These are phyloP conservation scores for Setaria viridis DNA, from an alignment of 202 grass and related monocot species.

Conservation along the genomic window DNA sequence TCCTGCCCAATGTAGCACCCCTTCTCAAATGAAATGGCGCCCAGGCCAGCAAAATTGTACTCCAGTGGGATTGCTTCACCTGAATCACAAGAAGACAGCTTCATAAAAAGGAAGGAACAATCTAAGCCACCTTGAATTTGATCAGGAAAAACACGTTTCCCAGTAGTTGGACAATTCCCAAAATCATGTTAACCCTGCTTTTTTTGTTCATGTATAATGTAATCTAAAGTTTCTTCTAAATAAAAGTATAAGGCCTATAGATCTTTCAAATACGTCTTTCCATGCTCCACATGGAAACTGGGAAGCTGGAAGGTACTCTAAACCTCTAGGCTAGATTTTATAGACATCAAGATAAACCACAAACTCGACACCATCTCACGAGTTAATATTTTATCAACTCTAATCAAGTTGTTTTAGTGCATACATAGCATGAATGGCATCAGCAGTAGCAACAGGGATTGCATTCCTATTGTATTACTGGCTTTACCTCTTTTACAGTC, in stretches of 20 bases:
- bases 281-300: background rate
- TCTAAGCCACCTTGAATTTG: background rate
- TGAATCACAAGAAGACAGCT: conserved; percentile 37
- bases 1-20: conserved; percentile 97
- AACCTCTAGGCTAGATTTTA: background rate
- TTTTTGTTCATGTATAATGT: background rate
- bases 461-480: background rate
- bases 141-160: background rate
- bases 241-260: background rate
- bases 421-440: background rate
- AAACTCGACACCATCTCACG: background rate
- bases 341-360: background rate
- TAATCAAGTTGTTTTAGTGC: background rate
- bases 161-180: background rate
- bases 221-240: background rate
- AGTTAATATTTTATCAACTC: background rate
- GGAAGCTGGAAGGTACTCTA: background rate
- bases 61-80: conserved; percentile 93
- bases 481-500: background rate
- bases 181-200: background rate
- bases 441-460: background rate
- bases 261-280: background rate
- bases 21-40: conserved; percentile 94
- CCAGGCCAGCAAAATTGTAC: conserved; percentile 80
- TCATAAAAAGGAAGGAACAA: background rate